Percentiles rank a stretch among this genome's conserved stretches.
phyloP scores from a whole-genome alignment of 805 yeast species.

The Saccharomycodes ludwigii region DNA sequence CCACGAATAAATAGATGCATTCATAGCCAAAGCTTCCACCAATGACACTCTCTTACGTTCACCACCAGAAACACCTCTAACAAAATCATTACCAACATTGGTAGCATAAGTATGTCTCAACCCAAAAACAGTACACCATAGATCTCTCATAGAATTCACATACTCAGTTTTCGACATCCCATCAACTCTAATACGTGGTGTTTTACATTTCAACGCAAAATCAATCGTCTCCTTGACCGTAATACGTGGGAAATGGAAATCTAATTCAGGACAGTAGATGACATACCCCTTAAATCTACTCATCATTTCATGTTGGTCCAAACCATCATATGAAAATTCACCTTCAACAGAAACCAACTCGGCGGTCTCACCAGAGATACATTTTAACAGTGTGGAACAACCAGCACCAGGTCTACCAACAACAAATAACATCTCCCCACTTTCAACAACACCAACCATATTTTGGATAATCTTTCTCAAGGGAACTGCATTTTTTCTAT shows the following conservation, averaged over 20 bases:
- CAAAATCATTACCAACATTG: slow-evolving; percentile 54
- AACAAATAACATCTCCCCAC: slow-evolving; percentile 43
- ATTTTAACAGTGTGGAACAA: slow-evolving; percentile 42
- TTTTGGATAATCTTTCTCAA: slow-evolving; percentile 29
- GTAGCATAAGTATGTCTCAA: slow-evolving; percentile 49
- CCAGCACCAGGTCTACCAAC: slow-evolving; percentile 55
- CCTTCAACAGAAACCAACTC: slow-evolving; percentile 28
- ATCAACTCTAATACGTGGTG: slow-evolving; percentile 34
- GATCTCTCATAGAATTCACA: slow-evolving; percentile 26
- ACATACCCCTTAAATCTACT: slow-evolving; percentile 33
- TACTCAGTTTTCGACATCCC: slow-evolving; percentile 28
- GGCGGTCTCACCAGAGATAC: slow-evolving; percentile 33
- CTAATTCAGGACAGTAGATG: slow-evolving; percentile 40
- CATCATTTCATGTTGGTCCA: slow-evolving; percentile 36
- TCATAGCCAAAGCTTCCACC: slow-evolving; percentile 47
- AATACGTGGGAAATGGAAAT: slow-evolving; percentile 38
- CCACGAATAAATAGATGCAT: slow-evolving; percentile 46
- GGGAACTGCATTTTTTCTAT: slow-evolving; percentile 20
- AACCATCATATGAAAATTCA: slow-evolving; percentile 36
- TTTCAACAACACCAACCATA: slow-evolving; percentile 30
- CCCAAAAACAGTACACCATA: slow-evolving; percentile 37
- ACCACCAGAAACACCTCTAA: slow-evolving; percentile 64
- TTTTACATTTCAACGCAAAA: slow-evolving; percentile 36
- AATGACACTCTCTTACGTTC: slow-evolving; percentile 61
- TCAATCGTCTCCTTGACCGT: slow-evolving; percentile 40